Percentiles rank a stretch among this genome's conserved stretches.
These are phyloP conservation scores for Lachancea thermotolerans DNA, from an alignment of 805 yeast species.

Conservation along the genomic window DNA sequence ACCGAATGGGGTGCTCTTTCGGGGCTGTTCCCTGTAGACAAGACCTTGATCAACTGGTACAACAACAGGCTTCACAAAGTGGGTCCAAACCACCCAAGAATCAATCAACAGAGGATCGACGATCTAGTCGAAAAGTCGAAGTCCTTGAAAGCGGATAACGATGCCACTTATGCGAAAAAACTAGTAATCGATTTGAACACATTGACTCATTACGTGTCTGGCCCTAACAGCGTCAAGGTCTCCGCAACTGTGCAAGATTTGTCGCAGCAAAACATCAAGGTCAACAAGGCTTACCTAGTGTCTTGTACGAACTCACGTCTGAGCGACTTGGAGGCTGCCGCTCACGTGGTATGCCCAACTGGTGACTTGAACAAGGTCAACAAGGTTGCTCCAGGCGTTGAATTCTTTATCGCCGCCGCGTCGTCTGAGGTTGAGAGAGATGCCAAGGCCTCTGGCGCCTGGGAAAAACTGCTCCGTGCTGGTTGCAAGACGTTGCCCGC, in stretches of 20 bases:
- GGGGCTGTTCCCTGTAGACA: constrained; percentile 95
- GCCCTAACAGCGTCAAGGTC: constrained; percentile 95
- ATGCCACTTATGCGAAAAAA: constrained; percentile 84
- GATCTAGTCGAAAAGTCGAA: constrained; percentile 18
- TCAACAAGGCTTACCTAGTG: constrained; percentile 94
- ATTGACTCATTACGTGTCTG: constrained; percentile 83
- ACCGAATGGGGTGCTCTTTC: constrained; percentile 99
- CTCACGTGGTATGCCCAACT: constrained; percentile 58
- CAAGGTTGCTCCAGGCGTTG: constrained; percentile 82
- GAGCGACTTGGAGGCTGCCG: constrained; percentile 91
- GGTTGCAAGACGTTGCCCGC: constrained; percentile 96
- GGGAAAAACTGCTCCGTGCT: constrained; percentile 83
- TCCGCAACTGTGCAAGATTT: constrained; percentile 72
- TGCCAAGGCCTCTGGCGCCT: constrained; percentile 86
- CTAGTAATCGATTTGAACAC: constrained; percentile 73
- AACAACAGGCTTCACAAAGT: constrained; percentile 43
- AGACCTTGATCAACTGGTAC: constrained; percentile 71
- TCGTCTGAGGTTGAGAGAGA: constrained; percentile 88
- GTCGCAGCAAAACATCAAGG: constrained; percentile 62
- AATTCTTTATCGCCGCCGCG: constrained; percentile 97
- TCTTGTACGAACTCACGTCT: constrained; percentile 95
- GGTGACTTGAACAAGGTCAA: constrained; percentile 32
- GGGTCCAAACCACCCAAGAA: constrained; percentile 77
- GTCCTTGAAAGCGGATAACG: constrained; percentile 49
- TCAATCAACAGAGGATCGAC: constrained; percentile 56